Conservation (phyloP, 2,329 filamentous ascomycete species). For the Cladosporium sp. region DNA sequence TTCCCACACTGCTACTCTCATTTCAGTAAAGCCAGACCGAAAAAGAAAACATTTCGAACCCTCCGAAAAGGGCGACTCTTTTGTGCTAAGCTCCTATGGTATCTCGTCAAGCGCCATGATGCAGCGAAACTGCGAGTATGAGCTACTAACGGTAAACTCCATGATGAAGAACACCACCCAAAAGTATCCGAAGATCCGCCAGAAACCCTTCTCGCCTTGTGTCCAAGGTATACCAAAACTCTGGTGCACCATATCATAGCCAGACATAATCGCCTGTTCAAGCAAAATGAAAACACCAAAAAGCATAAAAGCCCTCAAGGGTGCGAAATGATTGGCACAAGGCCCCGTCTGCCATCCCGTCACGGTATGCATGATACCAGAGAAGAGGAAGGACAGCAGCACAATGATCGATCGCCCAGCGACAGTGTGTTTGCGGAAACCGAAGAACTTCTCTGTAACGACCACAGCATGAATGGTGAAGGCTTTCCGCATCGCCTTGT, state of each 20-base stretch:
- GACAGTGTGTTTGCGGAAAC: background rate
- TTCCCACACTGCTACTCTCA: no score
- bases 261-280: background rate
- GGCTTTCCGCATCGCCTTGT: conserved; percentile 10
- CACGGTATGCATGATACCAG: conserved; percentile 7
- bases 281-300: background rate
- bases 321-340: background rate
- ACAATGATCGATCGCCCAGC: background rate
- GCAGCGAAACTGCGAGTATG: background rate
- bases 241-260: background rate
- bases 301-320: background rate
- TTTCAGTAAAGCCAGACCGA: no score
- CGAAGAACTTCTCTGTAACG: background rate
- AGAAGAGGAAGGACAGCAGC: conserved; percentile 7
- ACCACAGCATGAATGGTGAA: conserved; percentile 7
- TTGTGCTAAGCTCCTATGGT: no score
- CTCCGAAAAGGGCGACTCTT: no score
- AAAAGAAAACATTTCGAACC: no score
- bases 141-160: background rate
- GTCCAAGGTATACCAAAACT: conserved; percentile 4
- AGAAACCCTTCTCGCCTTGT: background rate
- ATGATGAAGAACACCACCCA: conserved; percentile 8
- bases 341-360: conserved; percentile 1
- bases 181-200: background rate
- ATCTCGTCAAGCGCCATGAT: background rate